Base-by-base conservation (phyloP, 2,329 filamentous ascomycete genomes). In the Aspergillus eucalypticola region DNA sequence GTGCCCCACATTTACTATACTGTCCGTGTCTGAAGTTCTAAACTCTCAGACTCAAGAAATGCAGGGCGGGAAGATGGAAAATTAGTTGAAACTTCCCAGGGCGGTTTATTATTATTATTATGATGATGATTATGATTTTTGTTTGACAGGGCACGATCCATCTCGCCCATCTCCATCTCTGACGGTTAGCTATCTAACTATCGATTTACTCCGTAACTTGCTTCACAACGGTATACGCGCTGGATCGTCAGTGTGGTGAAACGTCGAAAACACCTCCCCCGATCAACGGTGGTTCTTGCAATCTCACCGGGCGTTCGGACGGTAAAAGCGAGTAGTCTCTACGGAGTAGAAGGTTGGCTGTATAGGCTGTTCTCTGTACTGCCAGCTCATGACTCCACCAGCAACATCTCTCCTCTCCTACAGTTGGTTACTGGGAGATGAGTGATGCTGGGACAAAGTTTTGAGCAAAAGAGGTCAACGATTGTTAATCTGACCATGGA, bases 131-230 rank as follows among this genome's bases (percentile, higher is more conserved):
- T 27, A 25, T 25, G 25, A 25, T 25, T 27, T 27, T 27, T 6
- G 23, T n/a, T 46, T 55, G 53, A 55, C 53, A 55, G 53, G 53
- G 53, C 53, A 55, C 53, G 53, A 55, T 41, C 53, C 39, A 55
- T 54, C 39, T 32, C 27, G 17, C 38, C 39, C 8, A 42, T 54
- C 52, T 44, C 19, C 39, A 44, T 46, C 42, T 44, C 41, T 5
- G 17, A 44, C 7, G 17, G 15, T 11, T 11, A 21, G 39, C n/a
- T 21, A 44, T 21, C 32, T 35, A 35, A 32, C 29, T 32, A 32
- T 32, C 29, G 8, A 32, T 35, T 13, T 35, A 35, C 32, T 35
- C 32, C 32, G 32, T 35, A 35, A 35, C 32, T 35, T 35, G 32
- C 32, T 15, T 5, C 11, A 35, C 32, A 35, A 44, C 41, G 10